Conservation (phyloP, 208 protist genomes). For the Leishmania turanica region DNA sequence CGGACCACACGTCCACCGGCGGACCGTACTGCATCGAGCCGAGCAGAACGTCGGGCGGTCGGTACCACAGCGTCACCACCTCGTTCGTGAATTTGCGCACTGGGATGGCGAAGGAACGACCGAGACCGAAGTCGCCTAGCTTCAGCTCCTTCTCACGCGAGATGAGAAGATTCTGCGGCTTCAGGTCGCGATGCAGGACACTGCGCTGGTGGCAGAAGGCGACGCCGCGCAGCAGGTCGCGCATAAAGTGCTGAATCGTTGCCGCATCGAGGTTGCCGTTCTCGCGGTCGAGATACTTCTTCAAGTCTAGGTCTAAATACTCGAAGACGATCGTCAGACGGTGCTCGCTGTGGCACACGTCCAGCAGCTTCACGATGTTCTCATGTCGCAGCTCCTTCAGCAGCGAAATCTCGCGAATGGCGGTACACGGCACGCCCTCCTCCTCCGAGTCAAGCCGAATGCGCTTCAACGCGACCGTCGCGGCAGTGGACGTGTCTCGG, state of each 20-base stretch:
- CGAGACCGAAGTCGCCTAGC: slow-evolving; percentile 91
- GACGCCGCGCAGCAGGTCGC: slow-evolving; percentile 73
- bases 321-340: slow-evolving; percentile 98
- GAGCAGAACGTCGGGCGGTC: slow-evolving; percentile 93
- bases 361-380: slow-evolving; percentile 94
- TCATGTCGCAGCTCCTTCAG: slow-evolving; percentile 96
- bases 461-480: slow-evolving; percentile 86
- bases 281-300: slow-evolving; percentile 95
- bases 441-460: slow-evolving; percentile 87
- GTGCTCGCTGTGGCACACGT: slow-evolving; percentile 95
- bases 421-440: slow-evolving; percentile 92
- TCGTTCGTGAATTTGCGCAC: slow-evolving; percentile 87
- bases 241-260: slow-evolving; percentile 81
- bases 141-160: slow-evolving; percentile 81
- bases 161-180: slow-evolving; percentile 92
- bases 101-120: slow-evolving; percentile 85
- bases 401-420: slow-evolving; percentile 96
- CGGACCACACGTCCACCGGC: slow-evolving; percentile 92
- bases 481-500: slow-evolving; percentile 56
- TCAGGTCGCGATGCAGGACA: slow-evolving; percentile 91
- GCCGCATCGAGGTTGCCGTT: slow-evolving; percentile 60
- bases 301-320: slow-evolving; percentile 96
- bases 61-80: slow-evolving; percentile 96
- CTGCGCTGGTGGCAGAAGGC: slow-evolving; percentile 81
- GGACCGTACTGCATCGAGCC: slow-evolving; percentile 88